Conservation (phyloP, 1,139 yeast genomes). For the Hemisphaericaspora lyxosophila region DNA sequence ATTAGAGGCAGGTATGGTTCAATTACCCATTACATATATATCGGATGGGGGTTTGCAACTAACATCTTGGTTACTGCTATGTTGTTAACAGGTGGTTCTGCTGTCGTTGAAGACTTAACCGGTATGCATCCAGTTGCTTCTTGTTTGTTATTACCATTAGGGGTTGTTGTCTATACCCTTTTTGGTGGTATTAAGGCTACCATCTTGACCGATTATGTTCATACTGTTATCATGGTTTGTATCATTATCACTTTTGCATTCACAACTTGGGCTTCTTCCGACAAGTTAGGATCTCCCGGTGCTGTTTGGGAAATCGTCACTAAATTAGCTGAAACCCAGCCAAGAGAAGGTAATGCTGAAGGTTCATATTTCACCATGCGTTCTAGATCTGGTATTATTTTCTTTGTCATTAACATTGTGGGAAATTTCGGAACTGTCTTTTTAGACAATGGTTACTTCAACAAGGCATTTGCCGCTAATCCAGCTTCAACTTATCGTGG, state of each 20-base stretch:
- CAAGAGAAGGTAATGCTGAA: constrained; percentile 75
- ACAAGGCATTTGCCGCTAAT: constrained; percentile 83
- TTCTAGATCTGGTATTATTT: constrained; percentile 75
- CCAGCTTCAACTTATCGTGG: constrained; percentile 90
- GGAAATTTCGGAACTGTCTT: constrained; percentile 91
- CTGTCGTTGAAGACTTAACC: constrained; percentile 71
- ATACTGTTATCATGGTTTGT: constrained; percentile 61
- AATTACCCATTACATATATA: constrained; percentile 63
- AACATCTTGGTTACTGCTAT: constrained; percentile 84
- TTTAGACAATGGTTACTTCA: constrained; percentile 87
- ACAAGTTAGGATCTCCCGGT: constrained; percentile 77
- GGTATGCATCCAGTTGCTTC: constrained; percentile 86
- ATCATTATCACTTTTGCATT: constrained; percentile 65
- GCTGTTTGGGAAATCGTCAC: constrained; percentile 70
- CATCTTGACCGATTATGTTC: constrained; percentile 82
- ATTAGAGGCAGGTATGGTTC: constrained; percentile 53
- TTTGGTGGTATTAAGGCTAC: constrained; percentile 93
- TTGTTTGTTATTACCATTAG: constrained; percentile 75
- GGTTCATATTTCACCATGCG: constrained; percentile 77
- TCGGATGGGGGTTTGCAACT: constrained; percentile 82
- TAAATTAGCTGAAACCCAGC: constrained; percentile 54
- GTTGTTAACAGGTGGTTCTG: constrained; percentile 85
- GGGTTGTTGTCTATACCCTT: constrained; percentile 78
- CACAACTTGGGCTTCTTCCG: constrained; percentile 58
- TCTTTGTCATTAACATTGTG: constrained; percentile 77